phyloP scores from a whole-genome alignment of 176 grass and related monocot species.

The Triticum urartu region DNA sequence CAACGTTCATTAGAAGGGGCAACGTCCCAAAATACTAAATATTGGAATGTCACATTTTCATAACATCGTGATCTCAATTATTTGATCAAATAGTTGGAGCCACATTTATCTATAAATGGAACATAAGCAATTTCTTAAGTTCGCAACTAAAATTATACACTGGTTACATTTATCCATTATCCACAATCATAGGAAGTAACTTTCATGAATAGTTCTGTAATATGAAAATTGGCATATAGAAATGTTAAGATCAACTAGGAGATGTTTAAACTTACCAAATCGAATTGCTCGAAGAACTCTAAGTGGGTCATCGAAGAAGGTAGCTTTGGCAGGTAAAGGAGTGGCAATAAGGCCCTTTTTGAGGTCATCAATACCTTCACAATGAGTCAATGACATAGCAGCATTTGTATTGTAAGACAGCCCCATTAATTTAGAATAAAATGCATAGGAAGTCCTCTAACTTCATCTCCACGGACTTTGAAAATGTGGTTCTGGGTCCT shows the following conservation, averaged over 20 bases:
- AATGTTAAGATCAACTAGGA: neutral
- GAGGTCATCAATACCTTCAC: constrained; percentile 72
- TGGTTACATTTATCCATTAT: too few species aligned
- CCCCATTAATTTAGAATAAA: neutral
- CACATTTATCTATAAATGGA: too few species aligned
- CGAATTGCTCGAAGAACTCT: constrained; percentile 96
- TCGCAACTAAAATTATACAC: too few species aligned
- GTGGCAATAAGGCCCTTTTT: constrained; percentile 73
- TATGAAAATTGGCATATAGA: neutral
- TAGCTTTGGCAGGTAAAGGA: constrained; percentile 80
- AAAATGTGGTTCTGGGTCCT: neutral
- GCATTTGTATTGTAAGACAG: neutral
- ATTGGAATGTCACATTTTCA: too few species aligned
- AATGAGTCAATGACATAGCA: neutral
- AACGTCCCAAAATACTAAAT: too few species aligned
- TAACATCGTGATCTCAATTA: too few species aligned
- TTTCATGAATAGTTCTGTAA: too few species aligned
- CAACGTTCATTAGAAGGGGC: too few species aligned
- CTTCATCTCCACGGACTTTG: neutral
- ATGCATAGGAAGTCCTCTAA: neutral
- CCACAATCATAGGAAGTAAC: too few species aligned
- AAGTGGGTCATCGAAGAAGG: constrained; percentile 90
- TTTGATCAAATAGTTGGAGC: too few species aligned
- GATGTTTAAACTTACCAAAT: constrained; percentile 55
- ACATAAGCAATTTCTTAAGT: too few species aligned